Conservation (phyloP, 2,329 filamentous ascomycete genomes). For the Trichoderma brevicompactum region DNA sequence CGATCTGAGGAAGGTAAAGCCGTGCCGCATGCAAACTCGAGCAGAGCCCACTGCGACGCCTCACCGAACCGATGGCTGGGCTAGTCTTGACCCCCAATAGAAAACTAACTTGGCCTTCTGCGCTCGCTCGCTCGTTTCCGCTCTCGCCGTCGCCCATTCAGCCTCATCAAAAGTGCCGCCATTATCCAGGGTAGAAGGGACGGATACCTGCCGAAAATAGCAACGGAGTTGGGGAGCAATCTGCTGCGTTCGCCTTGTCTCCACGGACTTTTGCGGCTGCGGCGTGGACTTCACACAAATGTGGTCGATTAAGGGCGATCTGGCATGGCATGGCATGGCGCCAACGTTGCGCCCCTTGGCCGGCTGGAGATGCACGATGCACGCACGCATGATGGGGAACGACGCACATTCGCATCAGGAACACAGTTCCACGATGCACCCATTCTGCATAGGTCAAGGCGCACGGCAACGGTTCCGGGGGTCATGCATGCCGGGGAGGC, state of each 20-base stretch:
- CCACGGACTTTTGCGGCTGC: conserved; percentile 10
- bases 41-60: too few relatives aligned
- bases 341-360: conserved; percentile 26
- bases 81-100: too few relatives aligned
- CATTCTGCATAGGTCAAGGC: conserved; percentile 24
- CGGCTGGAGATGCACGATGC: conserved; percentile 28
- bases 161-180: background rate
- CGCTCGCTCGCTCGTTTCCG: background rate
- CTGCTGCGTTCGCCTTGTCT: background rate
- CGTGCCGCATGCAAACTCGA: background rate
- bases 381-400: conserved; percentile 27
- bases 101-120: background rate
- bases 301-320: conserved; percentile 20
- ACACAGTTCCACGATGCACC: conserved; percentile 26
- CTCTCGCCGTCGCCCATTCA: background rate
- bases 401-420: conserved; percentile 27
- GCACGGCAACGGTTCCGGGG: conserved; percentile 17
- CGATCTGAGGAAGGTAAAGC: conserved; percentile 6
- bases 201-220: conserved; percentile 17
- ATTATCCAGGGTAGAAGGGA: background rate
- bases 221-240: background rate
- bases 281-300: background rate
- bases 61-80: background rate
- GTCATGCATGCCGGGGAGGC: conserved; percentile 20
- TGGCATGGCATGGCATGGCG: conserved; percentile 27